phyloP scores from a whole-genome alignment of 2,329 filamentous ascomycete species.

The Penicillium brevicompactum region DNA sequence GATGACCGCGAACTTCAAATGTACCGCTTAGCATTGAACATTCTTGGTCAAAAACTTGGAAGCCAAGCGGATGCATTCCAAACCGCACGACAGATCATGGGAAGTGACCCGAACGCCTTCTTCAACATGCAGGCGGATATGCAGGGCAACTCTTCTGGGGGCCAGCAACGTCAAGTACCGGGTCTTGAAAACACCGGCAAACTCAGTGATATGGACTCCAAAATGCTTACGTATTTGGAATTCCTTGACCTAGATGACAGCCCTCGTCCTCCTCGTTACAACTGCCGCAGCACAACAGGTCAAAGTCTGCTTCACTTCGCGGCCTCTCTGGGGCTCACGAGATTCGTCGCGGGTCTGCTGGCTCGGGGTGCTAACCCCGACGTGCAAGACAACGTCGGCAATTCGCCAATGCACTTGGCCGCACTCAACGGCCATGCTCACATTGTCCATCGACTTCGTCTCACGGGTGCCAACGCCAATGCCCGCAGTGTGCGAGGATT shows the following conservation, averaged over 20 bases:
- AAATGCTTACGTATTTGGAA: slow-evolving; percentile 74
- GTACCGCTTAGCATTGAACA: slow-evolving; percentile 47
- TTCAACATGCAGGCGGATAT: slow-evolving; percentile 50
- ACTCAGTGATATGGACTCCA: slow-evolving; percentile 61
- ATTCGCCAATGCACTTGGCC: slow-evolving; percentile 80
- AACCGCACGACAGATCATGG: slow-evolving; percentile 52
- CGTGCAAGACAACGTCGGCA: slow-evolving; percentile 74
- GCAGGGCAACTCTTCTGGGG: slow-evolving; percentile 40
- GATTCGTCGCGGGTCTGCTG: slow-evolving; percentile 75
- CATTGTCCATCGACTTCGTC: slow-evolving; percentile 74
- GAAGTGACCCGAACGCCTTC: slow-evolving; percentile 47
- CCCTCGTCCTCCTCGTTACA: slow-evolving; percentile 66
- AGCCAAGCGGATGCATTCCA: slow-evolving; percentile 52
- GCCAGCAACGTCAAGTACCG: slow-evolving; percentile 48
- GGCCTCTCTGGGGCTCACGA: slow-evolving; percentile 71
- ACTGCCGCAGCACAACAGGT: slow-evolving; percentile 66
- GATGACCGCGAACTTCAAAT: slow-evolving; percentile 52
- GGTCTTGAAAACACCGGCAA: slow-evolving; percentile 47
- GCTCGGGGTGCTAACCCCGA: slow-evolving; percentile 78
- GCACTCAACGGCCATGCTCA: slow-evolving; percentile 74
- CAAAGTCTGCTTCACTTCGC: slow-evolving; percentile 82
- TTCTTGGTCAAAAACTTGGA: slow-evolving; percentile 49
- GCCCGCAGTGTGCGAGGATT: slow-evolving; percentile 71
- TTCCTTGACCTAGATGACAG: slow-evolving; percentile 77
- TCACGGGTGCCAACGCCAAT: slow-evolving; percentile 71